phyloP scores from a whole-genome alignment of 257 asterid genomes.

The Fraxinus quadrangulata region DNA sequence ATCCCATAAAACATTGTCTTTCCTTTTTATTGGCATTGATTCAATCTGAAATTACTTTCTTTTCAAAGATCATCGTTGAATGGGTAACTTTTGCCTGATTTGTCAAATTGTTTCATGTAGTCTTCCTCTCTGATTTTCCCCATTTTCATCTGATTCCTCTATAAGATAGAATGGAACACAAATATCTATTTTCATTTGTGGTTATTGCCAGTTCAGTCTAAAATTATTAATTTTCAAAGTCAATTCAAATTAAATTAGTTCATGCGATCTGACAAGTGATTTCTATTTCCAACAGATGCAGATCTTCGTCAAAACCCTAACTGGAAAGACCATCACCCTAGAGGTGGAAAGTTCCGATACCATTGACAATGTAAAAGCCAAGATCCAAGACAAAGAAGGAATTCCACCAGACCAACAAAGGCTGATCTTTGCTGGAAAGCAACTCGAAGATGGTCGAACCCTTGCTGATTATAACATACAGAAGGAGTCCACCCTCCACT shows the following conservation, averaged over 20 bases:
- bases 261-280: background rate
- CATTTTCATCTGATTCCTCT: background rate
- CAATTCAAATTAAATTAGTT: background rate
- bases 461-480: constrained; percentile 29
- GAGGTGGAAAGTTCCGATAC: constrained; percentile 25
- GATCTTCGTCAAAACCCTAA: constrained; percentile 26
- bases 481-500: constrained; percentile 22
- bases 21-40: background rate
- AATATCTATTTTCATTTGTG: background rate
- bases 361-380: constrained; percentile 19
- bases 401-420: constrained; percentile 29
- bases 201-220: background rate
- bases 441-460: constrained; percentile 27
- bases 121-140: background rate
- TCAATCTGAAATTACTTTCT: background rate
- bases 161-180: background rate
- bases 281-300: constrained; percentile 8
- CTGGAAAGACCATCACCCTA: constrained; percentile 26
- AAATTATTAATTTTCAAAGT: background rate
- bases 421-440: constrained; percentile 25
- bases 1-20: background rate
- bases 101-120: background rate
- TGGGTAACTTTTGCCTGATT: background rate
- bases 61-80: background rate
- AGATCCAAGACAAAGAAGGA: constrained; percentile 29